These are phyloP conservation scores for Naematelia encephala DNA, from an alignment of 768 basidiomycete species.

Conservation along the genomic window DNA sequence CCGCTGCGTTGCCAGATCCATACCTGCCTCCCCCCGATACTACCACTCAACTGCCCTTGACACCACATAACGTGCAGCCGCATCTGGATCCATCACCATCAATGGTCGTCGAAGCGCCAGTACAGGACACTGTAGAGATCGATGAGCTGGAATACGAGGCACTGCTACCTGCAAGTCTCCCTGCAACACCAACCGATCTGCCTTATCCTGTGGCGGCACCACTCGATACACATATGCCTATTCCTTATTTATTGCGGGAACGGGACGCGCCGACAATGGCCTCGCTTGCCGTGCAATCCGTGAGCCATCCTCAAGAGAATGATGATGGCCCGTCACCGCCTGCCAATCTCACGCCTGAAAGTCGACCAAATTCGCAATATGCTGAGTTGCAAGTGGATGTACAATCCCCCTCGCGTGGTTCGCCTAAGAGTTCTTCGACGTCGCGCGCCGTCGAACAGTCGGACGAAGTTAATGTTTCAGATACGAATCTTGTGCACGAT, in stretches of 20 bases:
- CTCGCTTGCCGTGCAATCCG: neutral
- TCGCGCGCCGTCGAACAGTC: too few relatives aligned
- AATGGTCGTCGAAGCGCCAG: conserved; percentile 18
- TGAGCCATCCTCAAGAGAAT: neutral
- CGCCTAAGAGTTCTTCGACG: too few relatives aligned
- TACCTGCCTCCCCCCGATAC: conserved; percentile 28
- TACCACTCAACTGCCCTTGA: conserved; percentile 6
- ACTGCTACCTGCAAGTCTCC: neutral
- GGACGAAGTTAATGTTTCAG: neutral
- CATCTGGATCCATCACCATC: conserved; percentile 4
- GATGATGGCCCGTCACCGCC: neutral
- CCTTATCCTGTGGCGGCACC: neutral
- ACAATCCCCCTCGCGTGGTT: too few relatives aligned
- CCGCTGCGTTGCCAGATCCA: conserved; percentile 26
- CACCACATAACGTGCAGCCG: conserved; percentile 11
- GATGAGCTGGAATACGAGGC: neutral
- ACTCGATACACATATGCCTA: neutral
- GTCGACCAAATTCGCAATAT: too few relatives aligned
- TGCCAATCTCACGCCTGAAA: too few relatives aligned
- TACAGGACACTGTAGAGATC: neutral
- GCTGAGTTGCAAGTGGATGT: too few relatives aligned
- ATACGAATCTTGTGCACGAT: neutral
- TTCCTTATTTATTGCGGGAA: neutral
- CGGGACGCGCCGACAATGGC: neutral
- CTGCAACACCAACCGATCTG: neutral